Conservation (phyloP, 1,139 yeast genomes). For the Magnusiomyces ingens region DNA sequence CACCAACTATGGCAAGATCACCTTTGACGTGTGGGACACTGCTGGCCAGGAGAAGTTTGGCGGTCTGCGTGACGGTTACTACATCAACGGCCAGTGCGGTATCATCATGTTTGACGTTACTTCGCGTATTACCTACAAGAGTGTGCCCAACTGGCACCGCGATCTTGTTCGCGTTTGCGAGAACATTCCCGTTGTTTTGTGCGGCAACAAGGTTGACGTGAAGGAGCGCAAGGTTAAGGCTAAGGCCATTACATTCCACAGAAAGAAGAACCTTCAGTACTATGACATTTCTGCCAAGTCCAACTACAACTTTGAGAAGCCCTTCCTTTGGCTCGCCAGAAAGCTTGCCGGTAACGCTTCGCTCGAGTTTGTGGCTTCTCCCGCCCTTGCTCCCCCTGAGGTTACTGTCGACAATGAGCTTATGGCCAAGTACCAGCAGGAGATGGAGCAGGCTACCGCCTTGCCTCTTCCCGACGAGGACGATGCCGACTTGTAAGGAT, state of each 20-base stretch:
- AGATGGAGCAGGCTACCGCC: constrained; percentile 99
- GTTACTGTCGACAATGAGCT: constrained; percentile 92
- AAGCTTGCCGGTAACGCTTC: constrained; percentile 97
- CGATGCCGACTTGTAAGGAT: constrained; percentile 86
- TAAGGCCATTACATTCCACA: constrained; percentile 99
- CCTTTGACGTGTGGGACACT: constrained; percentile 99
- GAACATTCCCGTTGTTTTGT: constrained; percentile 96
- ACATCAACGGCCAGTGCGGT: constrained; percentile 99
- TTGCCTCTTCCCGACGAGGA: constrained; percentile 99
- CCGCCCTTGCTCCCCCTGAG: constrained; percentile 99
- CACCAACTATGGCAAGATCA: constrained; percentile 98
- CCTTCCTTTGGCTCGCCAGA: constrained; percentile 99
- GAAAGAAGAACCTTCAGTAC: constrained; percentile 99
- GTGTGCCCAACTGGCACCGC: constrained; percentile 99
- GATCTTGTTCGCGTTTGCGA: constrained; percentile 99
- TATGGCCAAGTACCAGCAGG: constrained; percentile 98
- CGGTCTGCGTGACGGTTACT: constrained; percentile 99
- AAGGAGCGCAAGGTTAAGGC: constrained; percentile 99
- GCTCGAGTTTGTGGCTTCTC: constrained; percentile 97
- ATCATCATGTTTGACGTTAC: constrained; percentile 99
- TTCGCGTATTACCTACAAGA: constrained; percentile 97
- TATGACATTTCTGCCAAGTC: constrained; percentile 99
- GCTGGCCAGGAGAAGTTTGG: constrained; percentile 99
- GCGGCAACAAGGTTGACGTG: constrained; percentile 99
- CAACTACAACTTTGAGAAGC: constrained; percentile 99